phyloP scores from a whole-genome alignment of 2,329 filamentous ascomycete species.

The Coniochaeta pulveracea region DNA sequence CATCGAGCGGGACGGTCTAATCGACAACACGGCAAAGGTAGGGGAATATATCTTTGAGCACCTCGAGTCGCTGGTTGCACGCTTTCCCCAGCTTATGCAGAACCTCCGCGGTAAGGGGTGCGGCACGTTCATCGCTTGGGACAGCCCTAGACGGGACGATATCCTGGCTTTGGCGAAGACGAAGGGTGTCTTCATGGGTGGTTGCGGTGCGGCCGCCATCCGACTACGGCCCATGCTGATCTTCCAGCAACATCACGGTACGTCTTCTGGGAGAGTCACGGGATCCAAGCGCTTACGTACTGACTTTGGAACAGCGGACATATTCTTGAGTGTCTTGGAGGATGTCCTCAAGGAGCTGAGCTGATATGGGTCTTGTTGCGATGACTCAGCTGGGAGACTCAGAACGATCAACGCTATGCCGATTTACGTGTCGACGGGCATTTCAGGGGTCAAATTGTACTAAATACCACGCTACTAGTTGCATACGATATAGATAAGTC shows the following conservation, averaged over 20 bases:
- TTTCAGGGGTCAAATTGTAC: too few relatives aligned
- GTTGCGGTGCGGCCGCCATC: slow-evolving; percentile 64
- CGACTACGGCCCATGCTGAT: slow-evolving; percentile 81
- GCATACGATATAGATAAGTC: too few relatives aligned
- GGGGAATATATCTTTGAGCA: slow-evolving; percentile 69
- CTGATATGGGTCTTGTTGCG: too few relatives aligned
- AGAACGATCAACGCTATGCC: too few relatives aligned
- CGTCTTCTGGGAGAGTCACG: too few relatives aligned
- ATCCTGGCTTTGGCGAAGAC: slow-evolving; percentile 70
- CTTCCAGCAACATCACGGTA: slow-evolving; percentile 76
- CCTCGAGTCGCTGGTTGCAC: slow-evolving; percentile 53
- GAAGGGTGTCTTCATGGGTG: slow-evolving; percentile 78
- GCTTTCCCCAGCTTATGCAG: slow-evolving; percentile 66
- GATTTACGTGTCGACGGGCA: too few relatives aligned
- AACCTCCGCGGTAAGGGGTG: slow-evolving; percentile 81
- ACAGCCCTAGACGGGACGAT: slow-evolving; percentile 68
- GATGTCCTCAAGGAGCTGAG: too few relatives aligned
- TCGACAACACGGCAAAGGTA: slow-evolving; percentile 64
- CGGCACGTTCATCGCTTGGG: slow-evolving; percentile 90
- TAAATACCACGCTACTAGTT: too few relatives aligned
- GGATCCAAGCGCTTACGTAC: too few relatives aligned
- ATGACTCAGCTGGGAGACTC: too few relatives aligned
- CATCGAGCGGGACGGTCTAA: slow-evolving; percentile 65
- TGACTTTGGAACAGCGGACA: too few relatives aligned
- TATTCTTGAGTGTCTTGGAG: too few relatives aligned